Evolutionary conservation across 2,329 filamentous ascomycete genomes (phyloP).

Genomic region (Diaporthe velutina): DNA sequence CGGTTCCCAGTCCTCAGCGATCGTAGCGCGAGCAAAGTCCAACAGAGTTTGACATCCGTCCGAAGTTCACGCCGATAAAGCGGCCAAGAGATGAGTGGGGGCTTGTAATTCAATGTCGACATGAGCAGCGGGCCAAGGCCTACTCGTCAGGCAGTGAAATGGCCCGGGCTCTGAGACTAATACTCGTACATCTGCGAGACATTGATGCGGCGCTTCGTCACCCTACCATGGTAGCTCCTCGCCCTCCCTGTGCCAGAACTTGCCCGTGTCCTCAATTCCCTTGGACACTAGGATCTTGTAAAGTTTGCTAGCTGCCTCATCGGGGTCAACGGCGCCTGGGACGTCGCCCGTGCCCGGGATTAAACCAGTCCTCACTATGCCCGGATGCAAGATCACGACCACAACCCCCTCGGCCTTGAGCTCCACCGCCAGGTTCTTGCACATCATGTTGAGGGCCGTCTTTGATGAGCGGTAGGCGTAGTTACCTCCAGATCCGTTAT

Average conservation of each 20-base stretch:
- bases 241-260: constrained; percentile 35
- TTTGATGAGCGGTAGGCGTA: constrained; percentile 60
- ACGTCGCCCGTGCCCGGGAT: constrained; percentile 42
- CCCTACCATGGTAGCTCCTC: constrained; percentile 35
- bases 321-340: constrained; percentile 56
- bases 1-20: background rate
- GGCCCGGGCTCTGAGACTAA: background rate
- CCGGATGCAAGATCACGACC: constrained; percentile 58
- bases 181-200: background rate
- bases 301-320: constrained; percentile 58
- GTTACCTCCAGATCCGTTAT: constrained; percentile 55
- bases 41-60: background rate
- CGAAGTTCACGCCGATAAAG: background rate
- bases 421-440: constrained; percentile 57
- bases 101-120: background rate
- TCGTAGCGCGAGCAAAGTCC: background rate
- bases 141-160: background rate
- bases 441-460: constrained; percentile 58
- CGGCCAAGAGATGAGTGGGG: background rate
- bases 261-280: constrained; percentile 33
- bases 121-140: background rate
- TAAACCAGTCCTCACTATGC: constrained; percentile 54
- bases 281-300: constrained; percentile 42
- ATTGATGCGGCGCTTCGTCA: background rate
- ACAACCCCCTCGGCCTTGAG: constrained; percentile 53